Base-by-base conservation (phyloP, 1,284 basidiomycete species). In the Irpex sp. region DNA sequence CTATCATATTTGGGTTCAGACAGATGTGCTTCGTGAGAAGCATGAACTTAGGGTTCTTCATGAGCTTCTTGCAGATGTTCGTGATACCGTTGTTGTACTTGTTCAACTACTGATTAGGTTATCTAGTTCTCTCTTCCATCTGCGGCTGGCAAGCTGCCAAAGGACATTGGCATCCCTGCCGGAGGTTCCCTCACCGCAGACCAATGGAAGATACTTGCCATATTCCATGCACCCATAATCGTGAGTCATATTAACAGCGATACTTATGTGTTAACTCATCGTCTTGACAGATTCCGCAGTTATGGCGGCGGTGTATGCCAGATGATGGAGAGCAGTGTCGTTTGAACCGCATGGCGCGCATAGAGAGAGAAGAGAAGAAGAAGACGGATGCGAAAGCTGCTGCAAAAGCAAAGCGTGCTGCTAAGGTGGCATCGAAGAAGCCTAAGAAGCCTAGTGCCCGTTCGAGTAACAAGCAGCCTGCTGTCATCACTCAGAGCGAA, bases 151-250 rank as follows among this genome's bases (percentile, higher is more conserved):
- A 74, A 76, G 5, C 76, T 83, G 2, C 82, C 79, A 0, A 74
- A 67, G 1, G 69, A 78, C 1, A 79, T 83, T 6, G 81, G 82
- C 2, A 75, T 77, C 20, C 80, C 81, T 18, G 77, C 81, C 2
- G 80, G 82, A 1, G 81, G 82, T 0, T 82, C 80, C 1, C 69
- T 83, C 0, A 83, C 81, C 1, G 80, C 82, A 6, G 81, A 84
- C 62, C 79, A 83, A 66, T 83, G 81, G 81, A 65, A 76, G 1
- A 56, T 79, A 6, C 70, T 80, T 0, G 75, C 78, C 0, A 80
- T 77, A 0, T 72, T 79, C 1, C 72, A 80, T 38, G 76, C 74
- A 1, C 82, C 82, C 3, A 69, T 81, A 22, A 62, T 72, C 1
- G 80, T 81, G 69, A 60, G 79, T 27, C 27, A 27, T 72, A 62